Base-by-base conservation (phyloP, 805 yeast genomes). In the Yarrowia sp. region DNA sequence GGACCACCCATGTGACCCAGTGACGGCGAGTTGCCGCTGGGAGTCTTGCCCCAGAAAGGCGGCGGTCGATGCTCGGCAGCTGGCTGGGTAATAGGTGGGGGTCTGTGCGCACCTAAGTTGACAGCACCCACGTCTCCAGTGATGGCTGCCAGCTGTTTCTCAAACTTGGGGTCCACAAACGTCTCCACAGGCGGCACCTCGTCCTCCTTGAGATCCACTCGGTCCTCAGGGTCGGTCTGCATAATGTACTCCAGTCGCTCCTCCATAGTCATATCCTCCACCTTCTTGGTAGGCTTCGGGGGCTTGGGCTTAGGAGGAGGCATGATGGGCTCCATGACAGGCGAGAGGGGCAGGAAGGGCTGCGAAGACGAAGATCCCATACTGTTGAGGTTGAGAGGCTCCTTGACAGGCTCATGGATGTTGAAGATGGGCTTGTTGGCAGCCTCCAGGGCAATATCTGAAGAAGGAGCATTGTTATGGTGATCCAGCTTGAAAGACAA, bases 401-500 rank as follows among this genome's bases (percentile, higher is more conserved):
- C 64, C 50, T 58, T 58, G 50, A 58, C 50, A 5, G 64, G 64
- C 40, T 58, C 64, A 14, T 47, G 55, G 46, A 61, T 61, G 55
- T 46, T 61, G 66, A 61, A 61, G 14, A 61, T 61, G 36, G 66
- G 66, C 39, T 61, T 47, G 44, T 38, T 46, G 20, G 66, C 53
- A 2, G 66, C 66, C 30, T 47, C 55, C 13, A 61, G 55, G 3
- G 66, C 66, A 9, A 43, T 33, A n/a, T 46, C 66, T 3, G 66
- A 46, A 20, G 66, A 46, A 34, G 46, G 43, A 36, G 36, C 66
- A 13, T 20, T 44, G 36, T 15, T 36, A 12, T 36, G 66, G 38
- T 61, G 42, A 20, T 61, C 66, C 66, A 61, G 55, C 46, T 61
- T 61, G 55, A 61, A 61, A n/a, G 66, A 61, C 24, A 61, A 46